phyloP scores from a whole-genome alignment of 129 eudicot genomes.

The Scalesia atractyloides region DNA sequence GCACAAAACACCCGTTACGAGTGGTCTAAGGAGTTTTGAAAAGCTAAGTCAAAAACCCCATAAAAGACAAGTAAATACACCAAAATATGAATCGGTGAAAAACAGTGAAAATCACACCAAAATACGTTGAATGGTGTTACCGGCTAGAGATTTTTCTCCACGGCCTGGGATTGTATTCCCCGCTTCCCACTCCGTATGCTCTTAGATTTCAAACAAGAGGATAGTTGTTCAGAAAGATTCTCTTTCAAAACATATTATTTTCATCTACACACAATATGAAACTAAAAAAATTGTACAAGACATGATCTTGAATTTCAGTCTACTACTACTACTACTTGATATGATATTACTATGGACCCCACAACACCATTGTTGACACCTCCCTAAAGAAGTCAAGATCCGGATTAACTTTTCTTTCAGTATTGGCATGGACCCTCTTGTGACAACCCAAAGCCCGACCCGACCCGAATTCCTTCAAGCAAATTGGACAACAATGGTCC shows the following conservation, averaged over 20 bases:
- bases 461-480: conserved; percentile 57
- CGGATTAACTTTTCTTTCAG: conserved; percentile 46
- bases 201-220: background rate
- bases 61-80: too few species aligned
- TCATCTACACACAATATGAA: conserved; percentile 9
- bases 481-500: conserved; percentile 44
- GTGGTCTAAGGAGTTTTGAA: too few species aligned
- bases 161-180: too few species aligned
- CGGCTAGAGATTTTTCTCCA: too few species aligned
- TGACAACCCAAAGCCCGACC: conserved; percentile 72
- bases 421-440: conserved; percentile 55
- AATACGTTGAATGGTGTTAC: too few species aligned
- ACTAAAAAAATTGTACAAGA: background rate
- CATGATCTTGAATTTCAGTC: conserved; percentile 24
- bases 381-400: conserved; percentile 33
- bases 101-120: too few species aligned
- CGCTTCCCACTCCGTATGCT: too few species aligned
- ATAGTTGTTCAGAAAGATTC: conserved; percentile 10
- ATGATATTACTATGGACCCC: conserved; percentile 29
- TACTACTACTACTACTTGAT: conserved; percentile 34
- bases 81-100: too few species aligned
- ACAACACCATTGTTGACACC: conserved; percentile 32
- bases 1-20: too few species aligned
- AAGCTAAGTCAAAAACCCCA: too few species aligned
- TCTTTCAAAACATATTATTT: background rate